Conservation (phyloP, 805 yeast genomes). For the Scheffersomyces spartinae region DNA sequence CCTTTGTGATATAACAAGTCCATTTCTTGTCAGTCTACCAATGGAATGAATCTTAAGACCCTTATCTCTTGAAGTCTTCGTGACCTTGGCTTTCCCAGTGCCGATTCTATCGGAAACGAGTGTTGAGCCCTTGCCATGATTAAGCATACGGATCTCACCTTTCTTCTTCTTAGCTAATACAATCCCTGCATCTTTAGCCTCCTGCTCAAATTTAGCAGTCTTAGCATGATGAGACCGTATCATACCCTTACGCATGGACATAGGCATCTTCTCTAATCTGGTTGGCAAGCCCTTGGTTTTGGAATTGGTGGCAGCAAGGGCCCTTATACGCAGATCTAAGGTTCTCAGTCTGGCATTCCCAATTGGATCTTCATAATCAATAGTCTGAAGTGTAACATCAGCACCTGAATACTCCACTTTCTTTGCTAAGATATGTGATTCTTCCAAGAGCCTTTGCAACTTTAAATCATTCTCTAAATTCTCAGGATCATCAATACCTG, state of each 20-base stretch:
- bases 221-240: slow-evolving; percentile 41
- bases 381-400: slow-evolving; percentile 49
- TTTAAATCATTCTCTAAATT: slow-evolving; percentile 62
- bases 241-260: slow-evolving; percentile 82
- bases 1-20: slow-evolving; percentile 53
- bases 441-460: slow-evolving; percentile 55
- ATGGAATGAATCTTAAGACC: slow-evolving; percentile 71
- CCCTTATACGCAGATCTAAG: slow-evolving; percentile 43
- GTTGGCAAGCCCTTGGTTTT: slow-evolving; percentile 30
- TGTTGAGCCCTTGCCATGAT: slow-evolving; percentile 44
- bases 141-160: slow-evolving; percentile 50
- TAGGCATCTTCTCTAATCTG: slow-evolving; percentile 72
- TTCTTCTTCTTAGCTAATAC: slow-evolving; percentile 61
- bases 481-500: slow-evolving; percentile 31
- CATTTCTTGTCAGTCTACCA: slow-evolving; percentile 71
- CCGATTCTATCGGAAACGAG: slow-evolving; percentile 42
- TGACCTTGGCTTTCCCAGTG: slow-evolving; percentile 23
- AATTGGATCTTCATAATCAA: slow-evolving; percentile 49
- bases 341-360: slow-evolving; percentile 64
- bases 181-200: slow-evolving; percentile 85
- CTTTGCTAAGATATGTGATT: slow-evolving; percentile 53
- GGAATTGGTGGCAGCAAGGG: slow-evolving; percentile 30
- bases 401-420: slow-evolving; percentile 48
- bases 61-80: slow-evolving; percentile 43
- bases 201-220: slow-evolving; percentile 49